These are phyloP conservation scores for Cercophora scortea DNA, from an alignment of 495 filamentous ascomycete species.

Conservation along the genomic window DNA sequence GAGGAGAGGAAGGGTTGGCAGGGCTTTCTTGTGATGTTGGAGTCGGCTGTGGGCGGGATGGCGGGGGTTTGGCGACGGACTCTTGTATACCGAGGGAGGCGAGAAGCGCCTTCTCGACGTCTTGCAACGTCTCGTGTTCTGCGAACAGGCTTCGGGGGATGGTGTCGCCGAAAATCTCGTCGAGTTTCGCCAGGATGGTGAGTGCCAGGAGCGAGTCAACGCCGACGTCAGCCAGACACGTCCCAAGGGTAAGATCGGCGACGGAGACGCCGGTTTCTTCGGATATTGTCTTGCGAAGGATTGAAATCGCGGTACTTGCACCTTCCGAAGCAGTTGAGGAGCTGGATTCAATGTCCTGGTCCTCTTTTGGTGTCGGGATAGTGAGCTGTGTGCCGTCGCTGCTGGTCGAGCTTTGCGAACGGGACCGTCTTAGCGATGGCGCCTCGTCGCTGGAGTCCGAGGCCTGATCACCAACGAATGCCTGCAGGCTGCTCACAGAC, in stretches of 20 bases:
- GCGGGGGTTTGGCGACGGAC: conserved; percentile 27
- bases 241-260: conserved; percentile 49
- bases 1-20: conserved; percentile 58
- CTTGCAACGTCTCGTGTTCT: conserved; percentile 36
- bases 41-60: conserved; percentile 15
- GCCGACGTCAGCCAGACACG: conserved; percentile 44
- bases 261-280: conserved; percentile 60
- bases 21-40: conserved; percentile 37
- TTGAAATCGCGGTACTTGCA: conserved; percentile 21
- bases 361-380: conserved; percentile 20
- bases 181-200: conserved; percentile 45
- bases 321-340: conserved; percentile 25
- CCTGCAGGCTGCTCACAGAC: conserved; percentile 54
- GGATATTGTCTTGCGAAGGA: conserved; percentile 53
- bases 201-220: conserved; percentile 55
- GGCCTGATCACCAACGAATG: conserved; percentile 42
- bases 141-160: conserved; percentile 42
- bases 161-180: conserved; percentile 46
- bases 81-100: conserved; percentile 27
- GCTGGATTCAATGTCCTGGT: conserved; percentile 34
- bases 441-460: conserved; percentile 21
- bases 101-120: conserved; percentile 39
- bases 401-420: conserved; percentile 28
- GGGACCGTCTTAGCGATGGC: conserved; percentile 7
- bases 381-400: conserved; percentile 40